Evolutionary conservation across 371 early-diverging fungal species (phyloP), one percentile per base, ranked within the genome.

Genomic region (Phascolomyces articulosus): DNA sequence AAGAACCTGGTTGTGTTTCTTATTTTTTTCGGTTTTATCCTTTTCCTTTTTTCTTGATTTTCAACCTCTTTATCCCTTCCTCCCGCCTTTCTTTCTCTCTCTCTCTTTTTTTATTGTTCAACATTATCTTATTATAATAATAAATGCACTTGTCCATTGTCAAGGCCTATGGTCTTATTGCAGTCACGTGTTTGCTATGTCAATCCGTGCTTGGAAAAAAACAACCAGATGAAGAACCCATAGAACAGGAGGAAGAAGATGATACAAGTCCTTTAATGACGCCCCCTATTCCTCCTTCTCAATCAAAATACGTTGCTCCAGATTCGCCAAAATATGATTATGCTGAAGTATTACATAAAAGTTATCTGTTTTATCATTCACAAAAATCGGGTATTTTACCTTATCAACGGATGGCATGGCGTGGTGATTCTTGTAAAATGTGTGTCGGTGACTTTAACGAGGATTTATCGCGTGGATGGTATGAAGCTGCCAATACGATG

Each of bases 401-500:
- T 9, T 80, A 83, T 53, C 84, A 84, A 56, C 83, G 87, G 21
- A 60, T 86, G 59, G 87, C 87, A 4, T 86, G 87, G 87, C 71
- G 87, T 29, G 74, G 78, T 1, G 84, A 86, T 70, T 82, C 83
- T 2, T 86, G 87, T 67, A 76, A 80, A 34, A 78, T 78, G 24
- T 83, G 84, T 58, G 77, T 78, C 23, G 87, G 87, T 40, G 71
- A 73, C 20, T 82, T 73, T 65, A 82, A 84, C 27, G 87, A 86
- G 63, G 87, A 86, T 59, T 55, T 86, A 6, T 79, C 80, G 0
- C 79, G 79, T 38, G 87, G 78, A 20, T 86, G 85, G 85, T 86
- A 83, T 60, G 87, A 86, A 56, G 87, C 87, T n/a, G 85, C 87
- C 9, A 86, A 86, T 54, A 85, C 87, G 8, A 85, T 86, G 85